A percentile compares a stretch with the other conserved stretches of the same genome.
Evolutionary conservation across 163 green algal species (phyloP).

Genomic region (Picocystis sp.): DNA sequence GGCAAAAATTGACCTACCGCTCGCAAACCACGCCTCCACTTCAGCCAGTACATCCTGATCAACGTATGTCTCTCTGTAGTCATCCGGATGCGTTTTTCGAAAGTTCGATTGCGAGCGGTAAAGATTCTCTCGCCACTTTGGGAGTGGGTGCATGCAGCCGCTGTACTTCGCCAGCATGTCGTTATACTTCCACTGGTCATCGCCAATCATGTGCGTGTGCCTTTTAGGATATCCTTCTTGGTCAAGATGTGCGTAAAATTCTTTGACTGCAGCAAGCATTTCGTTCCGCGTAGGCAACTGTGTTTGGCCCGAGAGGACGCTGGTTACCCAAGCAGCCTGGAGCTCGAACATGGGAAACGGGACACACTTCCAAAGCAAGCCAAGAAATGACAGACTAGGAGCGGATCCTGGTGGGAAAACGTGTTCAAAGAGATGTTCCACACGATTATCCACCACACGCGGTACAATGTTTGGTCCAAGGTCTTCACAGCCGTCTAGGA

Average conservation of each 20-base stretch:
- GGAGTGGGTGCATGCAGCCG: background rate
- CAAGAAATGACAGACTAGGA: constrained; percentile 62
- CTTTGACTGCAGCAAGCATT: constrained; percentile 15
- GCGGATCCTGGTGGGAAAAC: constrained; percentile 38
- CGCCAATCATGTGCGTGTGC: constrained; percentile 21
- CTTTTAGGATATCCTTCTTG: constrained; percentile 1
- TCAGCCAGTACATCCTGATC: too few relatives aligned
- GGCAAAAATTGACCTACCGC: too few relatives aligned
- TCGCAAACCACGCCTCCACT: too few relatives aligned
- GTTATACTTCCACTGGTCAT: constrained; percentile 34
- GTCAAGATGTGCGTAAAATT: constrained; percentile 7
- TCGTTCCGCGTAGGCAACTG: constrained; percentile 13
- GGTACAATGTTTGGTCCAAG: background rate
- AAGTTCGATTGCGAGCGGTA: too few relatives aligned
- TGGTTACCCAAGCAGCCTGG: constrained; percentile 35
- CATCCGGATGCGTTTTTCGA: too few relatives aligned
- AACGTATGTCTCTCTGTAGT: too few relatives aligned
- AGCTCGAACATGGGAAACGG: constrained; percentile 55
- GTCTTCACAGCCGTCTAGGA: constrained; percentile 28
- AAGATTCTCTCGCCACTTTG: too few relatives aligned
- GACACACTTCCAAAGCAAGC: constrained; percentile 70
- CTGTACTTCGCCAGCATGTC: constrained; percentile 13
- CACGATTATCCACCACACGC: constrained; percentile 13
- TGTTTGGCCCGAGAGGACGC: constrained; percentile 22
- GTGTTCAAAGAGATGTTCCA: constrained; percentile 52